Base-by-base conservation (phyloP, 306 rosid species). In the Arachis stenosperma region DNA sequence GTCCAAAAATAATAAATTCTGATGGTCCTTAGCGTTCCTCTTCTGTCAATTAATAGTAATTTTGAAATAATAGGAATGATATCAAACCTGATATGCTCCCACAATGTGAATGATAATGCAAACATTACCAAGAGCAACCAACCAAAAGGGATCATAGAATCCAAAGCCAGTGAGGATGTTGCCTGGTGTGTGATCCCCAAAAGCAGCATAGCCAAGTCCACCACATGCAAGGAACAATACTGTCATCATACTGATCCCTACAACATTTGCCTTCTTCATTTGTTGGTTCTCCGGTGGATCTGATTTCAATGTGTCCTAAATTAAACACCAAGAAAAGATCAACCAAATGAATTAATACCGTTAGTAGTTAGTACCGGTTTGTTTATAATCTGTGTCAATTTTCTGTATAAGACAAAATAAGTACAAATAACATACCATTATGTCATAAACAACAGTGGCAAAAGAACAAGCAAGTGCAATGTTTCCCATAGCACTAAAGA, bases 381-480 rank as follows among this genome's bases (percentile, higher is more conserved):
- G 2, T 33, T 33, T 33, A 4, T 33, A 33, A 33, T 33, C 37
- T 17, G 17, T 17, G 17, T 17, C 17, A 17, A 17, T 17, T 17
- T 17, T 17, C 27, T 22, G 27, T 22, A 22, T 22, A 22, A 1
- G 27, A 33, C 3, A 33, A 33, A 33, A 33, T 33, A 33, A 33
- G 37, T 33, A 33, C 7, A 30, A 30, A 4, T 41, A 53, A 52
- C 22, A 22, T 8, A 88, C 96, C 81, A 87, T 79, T 40, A 90
- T 81, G 33, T 88, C 90, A 75, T 82, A 71, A 6, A 86, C 64
- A 69, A 90, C 77, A 3, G 75, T 70, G 12, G 90, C 80, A 73
- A 71, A 90, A 14, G 87, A 74, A 75, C 86, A 84, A 72, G 96
- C 89, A 82, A 90, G 85, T 9, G 96, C 92, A 53, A 90, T 88